Evolutionary conservation across 495 filamentous ascomycete species (phyloP), one percentile per base, ranked within the genome.

Genomic region (Pyrenula aspistea): DNA sequence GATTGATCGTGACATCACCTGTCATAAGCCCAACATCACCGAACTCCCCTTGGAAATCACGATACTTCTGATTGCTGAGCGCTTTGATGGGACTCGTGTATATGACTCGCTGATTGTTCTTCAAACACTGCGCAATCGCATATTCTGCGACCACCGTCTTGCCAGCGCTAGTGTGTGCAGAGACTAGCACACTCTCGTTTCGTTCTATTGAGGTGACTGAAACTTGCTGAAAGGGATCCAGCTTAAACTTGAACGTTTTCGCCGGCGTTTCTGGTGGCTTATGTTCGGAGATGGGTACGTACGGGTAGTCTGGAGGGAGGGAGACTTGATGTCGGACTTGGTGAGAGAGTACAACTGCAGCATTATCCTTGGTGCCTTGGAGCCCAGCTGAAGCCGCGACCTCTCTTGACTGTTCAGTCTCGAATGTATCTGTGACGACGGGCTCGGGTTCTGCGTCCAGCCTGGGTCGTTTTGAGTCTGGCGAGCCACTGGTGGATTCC

Each of bases 31-130:
- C 93, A 56, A 96, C 93, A 68, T 98, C 93, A 48, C 91, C 91
- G 72, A 98, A 98, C 55, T 96, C 91, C 31, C 86, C 90, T 42
- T 81, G 80, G 69, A 98, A 98, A 68, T 98, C 93, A 74, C 93
- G 79, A 68, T 95, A 98, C 62, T 98, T 98, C 68, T 98, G 93
- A 65, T 98, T 98, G 67, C 91, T 96, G 66, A 98, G 75, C 22
- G 93, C 93, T 69, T 98, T 98, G 74, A 98, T 97, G 0, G 93
- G 93, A 77, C 92, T 96, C 1, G 93, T 98, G 73, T 98, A 98
- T 67, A 98, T 97, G 58, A 98, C 93, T 65, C 93, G 83, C 73
- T 98, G 93, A 72, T 96, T 96, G 68, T 86, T 83, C 73, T 94
- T 91, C 71, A 98, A 80, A 70, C 94, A 91, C 65, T 98, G 93